Conservation (phyloP, 768 basidiomycete genomes). For the Phallus indusiatus region DNA sequence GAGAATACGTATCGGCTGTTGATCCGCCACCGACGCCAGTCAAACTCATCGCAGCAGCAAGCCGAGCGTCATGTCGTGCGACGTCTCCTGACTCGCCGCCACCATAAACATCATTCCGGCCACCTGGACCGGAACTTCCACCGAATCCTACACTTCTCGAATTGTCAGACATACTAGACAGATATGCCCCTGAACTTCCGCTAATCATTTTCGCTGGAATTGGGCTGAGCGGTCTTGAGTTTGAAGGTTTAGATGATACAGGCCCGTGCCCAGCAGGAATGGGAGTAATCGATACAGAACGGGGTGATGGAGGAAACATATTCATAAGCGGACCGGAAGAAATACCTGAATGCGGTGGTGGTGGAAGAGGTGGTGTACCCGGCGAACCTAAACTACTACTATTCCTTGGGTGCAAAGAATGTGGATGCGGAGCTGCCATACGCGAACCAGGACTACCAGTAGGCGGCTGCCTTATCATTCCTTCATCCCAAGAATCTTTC, state of each 20-base stretch:
- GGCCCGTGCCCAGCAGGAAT: conserved; percentile 2
- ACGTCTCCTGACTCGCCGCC: background rate
- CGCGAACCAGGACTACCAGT: background rate
- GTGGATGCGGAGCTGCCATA: background rate
- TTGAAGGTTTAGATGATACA: background rate
- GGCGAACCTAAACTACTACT: background rate
- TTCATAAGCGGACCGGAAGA: background rate
- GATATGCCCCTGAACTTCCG: background rate
- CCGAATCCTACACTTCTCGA: background rate
- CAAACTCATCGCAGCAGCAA: background rate
- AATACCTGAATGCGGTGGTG: background rate
- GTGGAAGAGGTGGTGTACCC: background rate
- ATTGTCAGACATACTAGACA: background rate
- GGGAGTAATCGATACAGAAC: conserved; percentile 5
- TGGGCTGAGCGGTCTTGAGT: conserved; percentile 8
- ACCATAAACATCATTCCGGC: background rate
- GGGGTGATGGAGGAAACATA: conserved; percentile 2
- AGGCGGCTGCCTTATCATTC: background rate
- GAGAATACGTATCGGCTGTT: background rate
- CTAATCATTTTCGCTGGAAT: conserved; percentile 1
- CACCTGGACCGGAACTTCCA: background rate
- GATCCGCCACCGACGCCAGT: conserved; percentile 5
- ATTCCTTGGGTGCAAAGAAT: background rate
- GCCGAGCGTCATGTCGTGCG: background rate
- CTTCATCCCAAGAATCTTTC: conserved; percentile 6